A percentile compares a stretch with the other conserved stretches of the same genome.
phyloP scores from a whole-genome alignment of 129 eudicot genomes.

The Lonicera japonica region DNA sequence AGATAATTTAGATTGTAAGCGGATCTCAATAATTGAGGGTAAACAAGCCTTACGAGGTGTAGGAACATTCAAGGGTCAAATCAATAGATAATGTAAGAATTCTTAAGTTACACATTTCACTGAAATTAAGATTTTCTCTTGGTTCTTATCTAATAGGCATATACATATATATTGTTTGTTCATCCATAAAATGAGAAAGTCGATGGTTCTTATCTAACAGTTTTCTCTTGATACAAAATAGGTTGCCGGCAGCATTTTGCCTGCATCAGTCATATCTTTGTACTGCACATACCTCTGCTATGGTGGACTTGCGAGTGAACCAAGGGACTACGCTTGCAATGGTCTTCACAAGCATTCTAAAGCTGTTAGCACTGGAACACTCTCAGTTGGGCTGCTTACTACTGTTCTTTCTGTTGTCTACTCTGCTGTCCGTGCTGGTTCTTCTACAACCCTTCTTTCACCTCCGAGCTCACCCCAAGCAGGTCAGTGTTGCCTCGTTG shows the following conservation, averaged over 20 bases:
- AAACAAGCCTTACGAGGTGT: no score
- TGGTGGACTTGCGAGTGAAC: slow-evolving; percentile 96
- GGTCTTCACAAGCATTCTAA: slow-evolving; percentile 95
- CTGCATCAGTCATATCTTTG: slow-evolving; percentile 82
- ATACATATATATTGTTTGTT: not conserved
- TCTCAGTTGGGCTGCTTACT: slow-evolving; percentile 78
- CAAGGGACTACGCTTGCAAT: slow-evolving; percentile 92
- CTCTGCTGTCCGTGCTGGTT: slow-evolving; percentile 99
- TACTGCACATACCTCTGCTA: slow-evolving; percentile 95
- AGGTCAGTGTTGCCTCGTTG: slow-evolving; percentile 32
- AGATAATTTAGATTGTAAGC: no score
- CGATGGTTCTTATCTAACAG: not conserved
- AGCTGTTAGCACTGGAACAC: slow-evolving; percentile 79
- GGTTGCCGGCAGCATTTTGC: slow-evolving; percentile 96
- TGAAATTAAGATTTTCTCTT: no score
- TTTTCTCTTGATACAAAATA: slow-evolving; percentile 11
- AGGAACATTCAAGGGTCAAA: no score
- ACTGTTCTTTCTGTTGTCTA: slow-evolving; percentile 93
- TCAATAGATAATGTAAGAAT: no score
- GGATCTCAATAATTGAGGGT: no score
- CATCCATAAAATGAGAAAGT: no score
- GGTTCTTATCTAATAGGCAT: not conserved
- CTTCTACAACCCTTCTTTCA: slow-evolving; percentile 88
- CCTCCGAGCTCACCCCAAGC: slow-evolving; percentile 96
- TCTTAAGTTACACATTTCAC: no score